Evolutionary conservation across 148 eudicot species (phyloP).

Genomic region (Pharnaceum exiguum): DNA sequence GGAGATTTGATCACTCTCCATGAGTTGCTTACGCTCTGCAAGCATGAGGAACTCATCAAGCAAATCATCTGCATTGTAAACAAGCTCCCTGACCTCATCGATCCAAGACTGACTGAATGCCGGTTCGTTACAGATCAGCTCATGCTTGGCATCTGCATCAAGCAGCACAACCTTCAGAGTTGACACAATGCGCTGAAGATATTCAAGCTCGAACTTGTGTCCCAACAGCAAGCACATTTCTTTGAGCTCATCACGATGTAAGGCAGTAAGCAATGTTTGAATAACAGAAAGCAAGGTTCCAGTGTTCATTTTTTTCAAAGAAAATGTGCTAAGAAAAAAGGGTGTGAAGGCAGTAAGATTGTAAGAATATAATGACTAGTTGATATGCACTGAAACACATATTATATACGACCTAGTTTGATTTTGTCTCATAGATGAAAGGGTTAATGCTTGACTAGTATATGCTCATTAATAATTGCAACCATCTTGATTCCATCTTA

Average conservation of each 20-base stretch:
- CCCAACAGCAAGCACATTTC: background rate
- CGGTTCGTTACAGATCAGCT: background rate
- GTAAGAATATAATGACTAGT: too few relatives aligned
- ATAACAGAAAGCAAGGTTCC: background rate
- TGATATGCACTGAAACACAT: too few relatives aligned
- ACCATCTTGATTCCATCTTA: too few relatives aligned
- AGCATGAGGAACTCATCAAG: constrained; percentile 6
- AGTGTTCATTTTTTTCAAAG: background rate
- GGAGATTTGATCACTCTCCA: background rate
- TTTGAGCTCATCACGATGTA: background rate
- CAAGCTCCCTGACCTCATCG: constrained; percentile 6
- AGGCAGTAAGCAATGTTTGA: background rate
- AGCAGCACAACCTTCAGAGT: constrained; percentile 15
- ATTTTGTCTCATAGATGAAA: too few relatives aligned
- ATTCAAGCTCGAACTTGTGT: background rate
- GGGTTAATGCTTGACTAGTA: too few relatives aligned
- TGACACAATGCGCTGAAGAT: background rate
- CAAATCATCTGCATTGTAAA: constrained; percentile 19
- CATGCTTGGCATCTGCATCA: constrained; percentile 13
- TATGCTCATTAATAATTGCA: too few relatives aligned
- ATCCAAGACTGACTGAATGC: constrained; percentile 7
- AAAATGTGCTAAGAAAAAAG: too few relatives aligned
- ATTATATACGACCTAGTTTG: too few relatives aligned
- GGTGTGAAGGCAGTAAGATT: too few relatives aligned
- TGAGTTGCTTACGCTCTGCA: background rate